Base-by-base conservation (phyloP, 345 rosid genomes). In the Stellera chamaejasme region DNA sequence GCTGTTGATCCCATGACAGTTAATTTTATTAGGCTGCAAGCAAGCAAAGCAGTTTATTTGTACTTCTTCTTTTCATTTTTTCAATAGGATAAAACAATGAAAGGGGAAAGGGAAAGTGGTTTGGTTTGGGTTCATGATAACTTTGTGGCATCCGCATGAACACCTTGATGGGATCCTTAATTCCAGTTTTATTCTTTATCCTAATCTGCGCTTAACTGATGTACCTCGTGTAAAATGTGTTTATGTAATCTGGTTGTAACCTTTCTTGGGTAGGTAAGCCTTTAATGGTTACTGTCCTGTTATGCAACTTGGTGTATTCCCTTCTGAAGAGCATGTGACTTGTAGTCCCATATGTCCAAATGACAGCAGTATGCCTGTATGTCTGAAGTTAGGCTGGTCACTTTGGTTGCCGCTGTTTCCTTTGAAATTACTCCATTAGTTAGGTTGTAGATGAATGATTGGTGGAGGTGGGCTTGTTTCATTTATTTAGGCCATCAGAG, bases 191-290 rank as follows among this genome's bases (percentile, higher is more conserved):
- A 32, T 32, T 32, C 8, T 32, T 0, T 5, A 32, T 4, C 39
- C 8, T 8, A 32, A 32, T 32, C 39, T 32, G 39, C 8, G 39
- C 39, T 32, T 32, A 5, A 32, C 7, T 32, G 7, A 32, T 32
- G 39, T 32, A 32, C 39, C 39, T 32, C 39, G 39, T 32, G 39
- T 11, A 47, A 47, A 47, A n/a, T 13, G 19, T 55, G 39, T 32
- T 32, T 5, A 32, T 32, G 9, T 32, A 32, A 41, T 58, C 43
- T 32, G 39, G 39, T 52, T 50, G 10, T 39, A 13, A 16, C 15
- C 43, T 66, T 66, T 12, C 53, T 57, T 53, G 64, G 72, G 74
- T 76, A 53, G 83, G 65, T 76, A 69, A 73, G 52, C 55, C 68
- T 55, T 69, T 58, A 62, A 41, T 54, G 50, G 49, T 44, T 39